Base-by-base conservation (phyloP, 1,284 basidiomycete genomes). In the Abortiporus biennis region DNA sequence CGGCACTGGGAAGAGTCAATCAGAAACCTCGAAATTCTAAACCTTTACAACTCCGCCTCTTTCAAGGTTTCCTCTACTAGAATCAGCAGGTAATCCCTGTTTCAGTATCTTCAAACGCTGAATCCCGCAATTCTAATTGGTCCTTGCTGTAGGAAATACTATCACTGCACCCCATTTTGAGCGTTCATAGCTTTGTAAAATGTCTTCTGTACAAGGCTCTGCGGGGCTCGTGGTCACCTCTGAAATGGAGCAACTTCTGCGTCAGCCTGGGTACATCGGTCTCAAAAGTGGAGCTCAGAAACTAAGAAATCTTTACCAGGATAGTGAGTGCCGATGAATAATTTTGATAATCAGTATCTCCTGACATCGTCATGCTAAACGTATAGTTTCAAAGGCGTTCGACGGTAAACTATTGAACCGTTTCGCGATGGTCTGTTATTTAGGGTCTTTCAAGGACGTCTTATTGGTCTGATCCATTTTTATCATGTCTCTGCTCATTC, bases 201-300 rank as follows among this genome's bases (percentile, higher is more conserved):
- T n/a, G n/a, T n/a, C n/a, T n/a, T n/a, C 11, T 12, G 33, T 8
- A 6, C 21, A 5, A 15, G 37, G 37, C 4, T 39, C 37, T n/a
- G 51, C 55, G 0, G 67, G 66, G 1, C 55, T 74, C 44, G 48
- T 40, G 2, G 52, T 72, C 3, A 59, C 68, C 1, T 46, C 47
- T n/a, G 56, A 65, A 35, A 70, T 74, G 65, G 42, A 44, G n/a
- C 24, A 40, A 2, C 63, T 74, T 21, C 52, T 74, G 11, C 43
- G 52, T 12, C 42, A 56, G 38, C 62, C 66, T 0, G 71, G 69
- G 2, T 64, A 59, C 47, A 52, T 75, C 15, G 52, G 50, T 8
- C 12, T 45, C 0, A 20, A 45, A 6, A 53, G 51, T 37, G 67
- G 65, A 11, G 62, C 68, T 2, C 56, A 71, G 35, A 54, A 24